Conservation (phyloP, 2,329 filamentous ascomycete species). For the Verticillium nubilum region DNA sequence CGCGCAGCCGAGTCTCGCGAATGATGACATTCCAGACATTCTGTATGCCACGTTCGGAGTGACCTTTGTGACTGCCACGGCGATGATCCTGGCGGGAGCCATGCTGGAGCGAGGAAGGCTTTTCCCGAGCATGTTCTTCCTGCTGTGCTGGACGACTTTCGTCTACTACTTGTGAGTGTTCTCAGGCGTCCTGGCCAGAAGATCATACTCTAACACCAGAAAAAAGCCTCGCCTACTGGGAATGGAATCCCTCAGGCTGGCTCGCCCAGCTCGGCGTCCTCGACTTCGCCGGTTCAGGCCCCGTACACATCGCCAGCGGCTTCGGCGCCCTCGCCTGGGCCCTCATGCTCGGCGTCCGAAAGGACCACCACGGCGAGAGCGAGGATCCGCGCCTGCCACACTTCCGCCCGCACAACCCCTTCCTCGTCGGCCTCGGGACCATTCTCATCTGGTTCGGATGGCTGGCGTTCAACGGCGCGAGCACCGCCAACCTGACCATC, state of each 20-base stretch:
- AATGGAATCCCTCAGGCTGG: conserved; percentile 64
- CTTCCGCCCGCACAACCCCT: conserved; percentile 55
- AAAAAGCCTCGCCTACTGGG: conserved; percentile 54
- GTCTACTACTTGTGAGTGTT: conserved; percentile 45
- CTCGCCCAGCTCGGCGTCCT: conserved; percentile 53
- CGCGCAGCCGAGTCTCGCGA: conserved; percentile 29
- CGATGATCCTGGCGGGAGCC: conserved; percentile 32
- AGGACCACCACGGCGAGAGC: conserved; percentile 37
- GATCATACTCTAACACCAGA: no score
- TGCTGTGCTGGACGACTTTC: conserved; percentile 58
- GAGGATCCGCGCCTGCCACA: conserved; percentile 28
- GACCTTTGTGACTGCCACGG: conserved; percentile 31
- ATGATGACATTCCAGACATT: conserved; percentile 29
- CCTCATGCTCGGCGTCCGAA: conserved; percentile 55
- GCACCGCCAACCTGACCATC: conserved; percentile 44
- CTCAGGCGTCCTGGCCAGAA: no score
- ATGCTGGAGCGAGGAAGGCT: conserved; percentile 30
- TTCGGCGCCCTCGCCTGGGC: conserved; percentile 61
- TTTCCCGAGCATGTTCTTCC: conserved; percentile 52
- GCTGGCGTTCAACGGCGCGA: conserved; percentile 46
- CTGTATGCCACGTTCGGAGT: conserved; percentile 30
- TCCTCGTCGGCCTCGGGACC: conserved; percentile 59
- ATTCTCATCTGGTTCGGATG: conserved; percentile 61
- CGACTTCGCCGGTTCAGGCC: conserved; percentile 58
- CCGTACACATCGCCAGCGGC: conserved; percentile 59